These are phyloP conservation scores for Neurospora hispaniola DNA, from an alignment of 495 filamentous ascomycete species.

Conservation along the genomic window DNA sequence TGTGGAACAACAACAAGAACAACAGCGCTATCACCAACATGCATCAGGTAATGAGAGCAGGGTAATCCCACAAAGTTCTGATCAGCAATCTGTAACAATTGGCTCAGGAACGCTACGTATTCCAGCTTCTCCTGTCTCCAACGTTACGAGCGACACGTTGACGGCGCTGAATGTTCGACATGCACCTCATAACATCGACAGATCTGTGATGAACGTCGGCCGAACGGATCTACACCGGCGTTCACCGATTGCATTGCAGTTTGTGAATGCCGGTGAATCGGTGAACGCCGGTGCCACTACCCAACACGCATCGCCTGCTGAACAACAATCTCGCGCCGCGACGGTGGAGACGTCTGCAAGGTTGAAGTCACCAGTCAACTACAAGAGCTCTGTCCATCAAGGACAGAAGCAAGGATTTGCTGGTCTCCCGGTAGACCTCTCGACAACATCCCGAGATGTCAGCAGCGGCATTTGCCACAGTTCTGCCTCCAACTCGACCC, in stretches of 20 bases:
- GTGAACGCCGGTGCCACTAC: neutral
- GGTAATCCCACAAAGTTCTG: neutral
- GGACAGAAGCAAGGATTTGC: neutral
- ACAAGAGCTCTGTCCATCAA: neutral
- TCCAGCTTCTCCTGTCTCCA: neutral
- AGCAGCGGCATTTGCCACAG: neutral
- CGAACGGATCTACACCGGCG: neutral
- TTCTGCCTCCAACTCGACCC: neutral
- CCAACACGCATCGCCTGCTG: neutral
- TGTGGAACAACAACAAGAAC: neutral
- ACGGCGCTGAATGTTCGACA: neutral
- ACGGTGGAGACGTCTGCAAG: neutral
- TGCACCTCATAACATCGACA: neutral
- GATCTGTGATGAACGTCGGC: neutral
- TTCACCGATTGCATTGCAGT: neutral
- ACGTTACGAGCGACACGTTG: neutral
- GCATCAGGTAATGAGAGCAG: neutral
- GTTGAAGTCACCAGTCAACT: neutral
- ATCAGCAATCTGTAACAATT: neutral
- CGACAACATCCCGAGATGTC: neutral
- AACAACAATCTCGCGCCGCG: neutral
- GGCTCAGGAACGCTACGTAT: neutral
- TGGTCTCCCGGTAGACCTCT: neutral
- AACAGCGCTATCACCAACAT: neutral
- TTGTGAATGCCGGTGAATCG: neutral